A percentile compares a stretch with the other conserved stretches of the same genome.
phyloP scores from a whole-genome alignment of 208 protist species.

The Leishmania martiniquensis region DNA sequence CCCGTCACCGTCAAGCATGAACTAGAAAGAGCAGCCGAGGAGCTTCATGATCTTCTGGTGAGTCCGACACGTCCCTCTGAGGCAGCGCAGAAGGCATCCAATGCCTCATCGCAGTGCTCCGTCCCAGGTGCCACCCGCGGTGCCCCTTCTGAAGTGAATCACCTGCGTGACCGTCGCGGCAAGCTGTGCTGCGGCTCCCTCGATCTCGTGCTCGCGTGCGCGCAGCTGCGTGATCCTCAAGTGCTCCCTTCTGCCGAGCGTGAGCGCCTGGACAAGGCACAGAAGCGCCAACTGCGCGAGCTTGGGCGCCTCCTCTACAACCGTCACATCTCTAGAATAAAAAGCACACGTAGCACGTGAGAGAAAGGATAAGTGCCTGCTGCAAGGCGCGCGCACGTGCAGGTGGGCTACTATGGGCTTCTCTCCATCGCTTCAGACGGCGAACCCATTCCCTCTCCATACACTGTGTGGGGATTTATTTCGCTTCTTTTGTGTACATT shows the following conservation, averaged over 20 bases:
- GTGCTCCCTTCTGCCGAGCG: constrained; percentile 35
- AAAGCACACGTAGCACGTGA: background rate
- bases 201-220: constrained; percentile 63
- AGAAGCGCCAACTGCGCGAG: constrained; percentile 45
- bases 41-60: constrained; percentile 10
- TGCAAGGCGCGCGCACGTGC: background rate
- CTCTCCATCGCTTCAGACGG: background rate
- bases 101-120: background rate
- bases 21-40: constrained; percentile 11
- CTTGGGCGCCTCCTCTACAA: constrained; percentile 53
- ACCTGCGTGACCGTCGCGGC: background rate
- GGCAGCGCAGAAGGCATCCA: background rate
- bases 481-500: constrained; percentile 8
- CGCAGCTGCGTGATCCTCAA: constrained; percentile 32
- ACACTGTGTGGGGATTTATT: background rate
- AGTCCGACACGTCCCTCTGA: background rate
- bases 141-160: constrained; percentile 6
- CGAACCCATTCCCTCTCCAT: background rate
- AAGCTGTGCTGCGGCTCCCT: constrained; percentile 9
- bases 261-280: constrained; percentile 30
- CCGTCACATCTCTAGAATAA: constrained; percentile 20
- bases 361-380: background rate
- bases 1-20: background rate
- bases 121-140: background rate
- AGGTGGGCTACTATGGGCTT: background rate